Evolutionary conservation across 1,139 yeast genomes (phyloP), one percentile per base, ranked within the genome.

Genomic region (Chernovozyma aurita): DNA sequence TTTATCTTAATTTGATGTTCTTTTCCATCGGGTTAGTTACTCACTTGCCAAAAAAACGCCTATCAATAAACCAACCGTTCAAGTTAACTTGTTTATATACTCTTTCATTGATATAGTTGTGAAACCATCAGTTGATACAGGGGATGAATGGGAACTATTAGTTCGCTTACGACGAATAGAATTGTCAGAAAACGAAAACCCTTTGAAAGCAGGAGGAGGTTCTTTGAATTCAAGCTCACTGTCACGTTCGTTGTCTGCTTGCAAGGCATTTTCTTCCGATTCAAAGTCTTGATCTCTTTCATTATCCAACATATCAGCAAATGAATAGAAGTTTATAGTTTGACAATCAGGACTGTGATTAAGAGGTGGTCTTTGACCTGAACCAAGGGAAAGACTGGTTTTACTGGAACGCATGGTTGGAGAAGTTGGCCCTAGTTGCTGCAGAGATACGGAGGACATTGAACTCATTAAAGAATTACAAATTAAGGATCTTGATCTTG

Each of bases 301-400:
- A 27, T 47, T 44, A 31, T 48, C 47, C 26, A 55, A 44, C 51
- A 61, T 58, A 34, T 61, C 67, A 5, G 65, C 65, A 46, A 55
- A 61, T 14, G 63, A 58, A 40, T 59, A 61, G 37, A 56, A 61
- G 30, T 59, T 61, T 36, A 61, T 59, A 9, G 55, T 48, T 13
- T 38, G 41, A 16, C 26, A 16, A 21, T 32, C 32, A n/a, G 31
- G 35, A 8, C 32, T 17, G n/a, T n/a, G n/a, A n/a, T n/a, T n/a
- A 7, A 21, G 24, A 15, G 25, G 9, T 15, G 17, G 17, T 31
- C n/a, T 17, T 16, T 29, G 29, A 11, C n/a, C 12, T 20, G 15
- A 7, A 18, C 17, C 29, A 3, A 14, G 29, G 42, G 22, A 34
- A 38, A 17, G 20, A 12, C 21, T 17, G 14, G 33, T 29, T 31